Conservation (phyloP, 176 grass and related monocot genomes). For the Phoenix roebelenii region DNA sequence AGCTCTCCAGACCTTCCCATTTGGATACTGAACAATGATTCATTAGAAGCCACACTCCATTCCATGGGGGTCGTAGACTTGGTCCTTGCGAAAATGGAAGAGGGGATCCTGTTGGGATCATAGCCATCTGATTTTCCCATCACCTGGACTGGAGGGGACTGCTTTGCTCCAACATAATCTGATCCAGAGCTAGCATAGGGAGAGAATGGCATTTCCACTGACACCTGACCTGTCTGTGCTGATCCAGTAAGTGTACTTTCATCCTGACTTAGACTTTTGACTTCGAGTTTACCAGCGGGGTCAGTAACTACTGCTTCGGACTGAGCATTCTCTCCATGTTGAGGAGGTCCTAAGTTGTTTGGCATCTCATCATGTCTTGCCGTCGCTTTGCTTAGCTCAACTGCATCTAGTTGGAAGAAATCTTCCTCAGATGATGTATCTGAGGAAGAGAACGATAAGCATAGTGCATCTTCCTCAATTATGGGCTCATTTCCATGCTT, state of each 20-base stretch:
- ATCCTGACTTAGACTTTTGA: not conserved
- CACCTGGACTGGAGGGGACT: slow-evolving; percentile 23
- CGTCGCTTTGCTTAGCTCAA: slow-evolving; percentile 5
- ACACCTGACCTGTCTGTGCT: not conserved
- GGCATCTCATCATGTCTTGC: not conserved
- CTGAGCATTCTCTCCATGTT: not conserved
- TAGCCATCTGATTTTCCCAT: slow-evolving; percentile 10
- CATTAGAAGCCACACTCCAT: slow-evolving; percentile 63
- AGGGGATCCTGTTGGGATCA: slow-evolving; percentile 57
- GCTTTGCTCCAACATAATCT: slow-evolving; percentile 1
- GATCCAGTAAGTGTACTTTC: slow-evolving; percentile 2
- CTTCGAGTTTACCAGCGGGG: not conserved
- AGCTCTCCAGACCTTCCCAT: slow-evolving; percentile 31
- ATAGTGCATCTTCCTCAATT: slow-evolving; percentile 9
- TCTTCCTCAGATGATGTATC: not conserved
- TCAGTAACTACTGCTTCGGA: not conserved
- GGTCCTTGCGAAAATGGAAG: slow-evolving; percentile 42
- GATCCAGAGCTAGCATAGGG: not conserved
- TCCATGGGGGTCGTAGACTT: slow-evolving; percentile 35
- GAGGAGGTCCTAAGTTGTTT: not conserved
- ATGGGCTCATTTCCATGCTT: slow-evolving; percentile 10
- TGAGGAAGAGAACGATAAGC: slow-evolving; percentile 10
- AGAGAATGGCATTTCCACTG: not conserved
- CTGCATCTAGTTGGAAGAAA: slow-evolving; percentile 22
- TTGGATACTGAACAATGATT: slow-evolving; percentile 73